A percentile compares a stretch with the other conserved stretches of the same genome.
phyloP scores from a whole-genome alignment of 768 basidiomycete genomes.

The Podaxis pistillaris region DNA sequence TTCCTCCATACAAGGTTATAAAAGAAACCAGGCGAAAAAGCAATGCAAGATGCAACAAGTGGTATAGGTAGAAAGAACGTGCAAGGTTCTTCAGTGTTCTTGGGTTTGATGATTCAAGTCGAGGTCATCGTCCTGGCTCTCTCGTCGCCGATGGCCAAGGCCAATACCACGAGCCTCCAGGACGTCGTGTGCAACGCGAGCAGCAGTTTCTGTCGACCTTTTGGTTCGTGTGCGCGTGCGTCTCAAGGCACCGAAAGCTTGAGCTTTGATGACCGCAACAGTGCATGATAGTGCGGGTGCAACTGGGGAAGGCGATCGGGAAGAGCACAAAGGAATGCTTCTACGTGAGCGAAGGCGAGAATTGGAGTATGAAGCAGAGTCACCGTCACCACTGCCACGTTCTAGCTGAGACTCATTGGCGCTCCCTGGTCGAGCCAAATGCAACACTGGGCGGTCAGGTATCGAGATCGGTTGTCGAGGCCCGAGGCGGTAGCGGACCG shows the following conservation, averaged over 20 bases:
- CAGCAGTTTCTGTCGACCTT: slow-evolving; percentile 65
- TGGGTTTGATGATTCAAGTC: slow-evolving; percentile 22
- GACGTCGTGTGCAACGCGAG: slow-evolving; percentile 79
- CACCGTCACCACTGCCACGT: slow-evolving; percentile 56
- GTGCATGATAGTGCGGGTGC: slow-evolving; percentile 65
- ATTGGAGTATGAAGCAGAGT: slow-evolving; percentile 31
- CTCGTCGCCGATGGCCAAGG: slow-evolving; percentile 7
- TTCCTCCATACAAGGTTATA: slow-evolving; percentile 12
- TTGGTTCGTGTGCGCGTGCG: slow-evolving; percentile 75
- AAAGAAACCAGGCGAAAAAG: background rate
- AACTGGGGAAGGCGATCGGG: slow-evolving; percentile 49
- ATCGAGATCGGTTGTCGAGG: slow-evolving; percentile 46
- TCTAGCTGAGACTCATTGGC: slow-evolving; percentile 53
- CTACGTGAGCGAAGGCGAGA: slow-evolving; percentile 49
- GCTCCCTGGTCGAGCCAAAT: slow-evolving; percentile 45
- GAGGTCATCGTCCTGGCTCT: slow-evolving; percentile 43
- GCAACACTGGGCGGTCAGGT: slow-evolving; percentile 45
- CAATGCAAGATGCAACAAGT: background rate
- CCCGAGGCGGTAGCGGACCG: slow-evolving; percentile 59
- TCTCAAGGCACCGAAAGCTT: slow-evolving; percentile 83
- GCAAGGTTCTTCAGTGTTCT: background rate
- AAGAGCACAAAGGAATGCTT: slow-evolving; percentile 37
- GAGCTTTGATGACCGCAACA: slow-evolving; percentile 87
- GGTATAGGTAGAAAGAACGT: background rate
- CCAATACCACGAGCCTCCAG: slow-evolving; percentile 76